phyloP scores from a whole-genome alignment of 768 basidiomycete genomes.

The Psilocybe azurescens region DNA sequence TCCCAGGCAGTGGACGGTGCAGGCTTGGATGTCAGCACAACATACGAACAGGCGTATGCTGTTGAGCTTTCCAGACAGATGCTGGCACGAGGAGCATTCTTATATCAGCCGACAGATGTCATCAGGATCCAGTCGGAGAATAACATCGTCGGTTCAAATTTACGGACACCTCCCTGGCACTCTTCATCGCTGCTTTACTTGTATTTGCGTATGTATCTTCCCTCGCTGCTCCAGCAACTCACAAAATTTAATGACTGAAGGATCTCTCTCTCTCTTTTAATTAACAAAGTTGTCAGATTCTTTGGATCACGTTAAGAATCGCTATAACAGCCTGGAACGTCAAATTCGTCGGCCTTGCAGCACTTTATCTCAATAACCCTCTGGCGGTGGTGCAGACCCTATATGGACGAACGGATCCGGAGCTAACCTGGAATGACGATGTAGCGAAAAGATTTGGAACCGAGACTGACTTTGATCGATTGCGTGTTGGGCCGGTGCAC shows the following conservation, averaged over 20 bases:
- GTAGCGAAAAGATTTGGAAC: conserved; percentile 1
- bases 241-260: too few species aligned
- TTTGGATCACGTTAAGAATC: conserved; percentile 3
- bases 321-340: background rate
- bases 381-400: background rate
- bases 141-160: background rate
- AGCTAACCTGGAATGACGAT: conserved; percentile 5
- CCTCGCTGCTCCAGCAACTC: background rate
- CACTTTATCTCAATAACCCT: background rate
- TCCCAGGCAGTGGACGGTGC: too few species aligned
- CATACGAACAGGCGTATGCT: too few species aligned
- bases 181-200: background rate
- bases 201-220: conserved; percentile 7
- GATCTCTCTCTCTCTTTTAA: background rate
- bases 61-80: too few species aligned
- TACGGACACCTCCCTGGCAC: background rate
- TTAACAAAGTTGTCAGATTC: conserved; percentile 5
- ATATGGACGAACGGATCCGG: conserved; percentile 4
- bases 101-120: conserved; percentile 2
- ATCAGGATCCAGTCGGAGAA: conserved; percentile 1
- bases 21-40: too few species aligned
- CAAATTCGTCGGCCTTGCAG: conserved; percentile 7
- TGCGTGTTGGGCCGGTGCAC: conserved; percentile 3
- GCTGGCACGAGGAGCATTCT: too few species aligned
- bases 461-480: conserved; percentile 5